Base-by-base conservation (phyloP, 2,329 filamentous ascomycete species). In the Xylaria sp. region DNA sequence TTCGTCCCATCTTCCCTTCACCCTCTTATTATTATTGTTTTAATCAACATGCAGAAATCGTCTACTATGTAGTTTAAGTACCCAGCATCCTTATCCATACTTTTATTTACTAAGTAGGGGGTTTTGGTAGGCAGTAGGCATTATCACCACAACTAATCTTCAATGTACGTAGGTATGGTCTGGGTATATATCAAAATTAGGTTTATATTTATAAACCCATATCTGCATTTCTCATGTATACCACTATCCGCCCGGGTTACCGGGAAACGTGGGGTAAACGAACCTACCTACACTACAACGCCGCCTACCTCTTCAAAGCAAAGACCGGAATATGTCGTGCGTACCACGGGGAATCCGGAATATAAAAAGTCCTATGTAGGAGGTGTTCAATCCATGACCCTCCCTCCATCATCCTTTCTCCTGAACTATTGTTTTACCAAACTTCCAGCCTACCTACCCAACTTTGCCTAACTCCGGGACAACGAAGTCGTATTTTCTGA, bases 251-350 rank as follows among this genome's bases (percentile, higher is more conserved):
- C 23, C 60, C 60, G 23, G 48, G 40, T 40, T 25, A n/a, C 29
- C 55, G 65, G 65, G 55, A 68, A 63, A 60, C 60, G 60, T 68
- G 65, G 65, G 60, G 65, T 63, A 68, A 35, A 32, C 13, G n/a
- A n/a, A n/a, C n/a, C n/a, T 9, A 25, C n/a, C 1, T 54, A 25
- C 48, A 25, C 3, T n/a, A 23, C 3, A 23, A 8, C 16, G 44
- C 44, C 32, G 32, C 32, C 10, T 47, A 47, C n/a, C n/a, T 23
- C 6, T n/a, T 47, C 44, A 23, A 23, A 23, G 32, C 32, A 47
- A 44, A 32, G 35, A 23, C 8, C 10, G 3, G 10, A 29, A 37
- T 25, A 57, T 21, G 25, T 40, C 37, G 54, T 40, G 54, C 21
- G 32, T 53, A 53, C 2, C 40, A 57, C 60, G 51, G 40, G 51